Evolutionary conservation across 352 stramenopile species (phyloP).

Genomic region (Blastocystis sp.): DNA sequence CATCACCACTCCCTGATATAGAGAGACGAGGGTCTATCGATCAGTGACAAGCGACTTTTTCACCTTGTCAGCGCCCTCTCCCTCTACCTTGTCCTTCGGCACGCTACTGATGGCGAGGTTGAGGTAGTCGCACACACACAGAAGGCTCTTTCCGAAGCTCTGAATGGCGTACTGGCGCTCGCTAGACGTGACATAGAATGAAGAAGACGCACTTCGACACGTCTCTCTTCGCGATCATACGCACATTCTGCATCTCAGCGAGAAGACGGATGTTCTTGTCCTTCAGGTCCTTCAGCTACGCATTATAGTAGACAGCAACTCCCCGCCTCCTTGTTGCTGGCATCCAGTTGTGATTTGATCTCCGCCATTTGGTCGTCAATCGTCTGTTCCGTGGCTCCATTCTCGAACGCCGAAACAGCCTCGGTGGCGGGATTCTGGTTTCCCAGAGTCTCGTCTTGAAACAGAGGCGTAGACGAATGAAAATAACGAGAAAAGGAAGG

Average conservation of each 20-base stretch:
- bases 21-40: neutral
- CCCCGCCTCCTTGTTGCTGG: neutral
- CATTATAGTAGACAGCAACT: neutral
- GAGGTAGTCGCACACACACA: constrained; percentile 46
- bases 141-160: constrained; percentile 45
- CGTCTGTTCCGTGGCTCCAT: no score
- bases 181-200: neutral
- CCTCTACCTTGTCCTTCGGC: constrained; percentile 31
- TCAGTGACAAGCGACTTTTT: neutral
- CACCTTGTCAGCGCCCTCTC: constrained; percentile 21
- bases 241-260: constrained; percentile 53
- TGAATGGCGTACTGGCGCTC: constrained; percentile 25
- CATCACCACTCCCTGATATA: constrained; percentile 50
- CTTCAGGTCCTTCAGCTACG: constrained; percentile 44
- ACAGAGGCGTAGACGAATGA: no score
- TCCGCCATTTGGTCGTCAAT: constrained; percentile 5
- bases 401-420: no score
- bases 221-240: constrained; percentile 43
- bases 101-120: constrained; percentile 19
- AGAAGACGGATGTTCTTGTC: constrained; percentile 51
- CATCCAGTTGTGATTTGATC: constrained; percentile 28
- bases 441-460: no score
- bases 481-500: no score
- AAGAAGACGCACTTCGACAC: neutral
- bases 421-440: no score